Evolutionary conservation across 306 rosid species (phyloP).

Genomic region (Hippophae gyantsensis): DNA sequence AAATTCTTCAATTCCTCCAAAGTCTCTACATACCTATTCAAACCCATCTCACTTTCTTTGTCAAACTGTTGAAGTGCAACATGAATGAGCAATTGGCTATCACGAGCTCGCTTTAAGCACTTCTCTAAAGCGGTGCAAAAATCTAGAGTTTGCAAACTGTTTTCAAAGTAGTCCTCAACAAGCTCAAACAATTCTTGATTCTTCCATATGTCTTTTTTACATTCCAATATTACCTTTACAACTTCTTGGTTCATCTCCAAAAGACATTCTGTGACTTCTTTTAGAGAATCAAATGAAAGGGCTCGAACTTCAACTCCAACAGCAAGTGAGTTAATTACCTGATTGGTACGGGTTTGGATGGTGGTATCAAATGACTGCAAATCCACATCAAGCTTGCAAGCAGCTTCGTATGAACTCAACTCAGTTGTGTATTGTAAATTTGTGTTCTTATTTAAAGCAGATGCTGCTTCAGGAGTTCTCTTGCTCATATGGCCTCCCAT

Average conservation of each 20-base stretch:
- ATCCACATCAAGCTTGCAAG: slow-evolving; percentile 65
- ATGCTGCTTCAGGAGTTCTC: slow-evolving; percentile 33
- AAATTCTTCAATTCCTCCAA: slow-evolving; percentile 62
- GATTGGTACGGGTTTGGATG: slow-evolving; percentile 66
- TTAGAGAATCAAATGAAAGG: slow-evolving; percentile 71
- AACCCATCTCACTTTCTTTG: slow-evolving; percentile 42
- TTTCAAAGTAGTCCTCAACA: slow-evolving; percentile 87
- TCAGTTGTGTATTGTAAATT: slow-evolving; percentile 52
- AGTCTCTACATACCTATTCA: slow-evolving; percentile 35
- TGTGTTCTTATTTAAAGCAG: slow-evolving; percentile 26
- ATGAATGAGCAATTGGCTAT: slow-evolving; percentile 63
- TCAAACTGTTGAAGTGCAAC: slow-evolving; percentile 77
- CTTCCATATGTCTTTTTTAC: slow-evolving; percentile 95
- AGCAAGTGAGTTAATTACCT: slow-evolving; percentile 67
- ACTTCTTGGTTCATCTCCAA: slow-evolving; percentile 94
- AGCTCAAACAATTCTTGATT: slow-evolving; percentile 75
- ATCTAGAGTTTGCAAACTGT: slow-evolving; percentile 76
- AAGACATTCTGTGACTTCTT: slow-evolving; percentile 72
- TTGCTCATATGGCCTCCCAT: slow-evolving; percentile 88
- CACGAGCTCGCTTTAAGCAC: slow-evolving; percentile 68
- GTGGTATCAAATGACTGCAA: slow-evolving; percentile 61
- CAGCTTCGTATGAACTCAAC: slow-evolving; percentile 68
- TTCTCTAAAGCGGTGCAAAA: slow-evolving; percentile 81
- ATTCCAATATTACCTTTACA: slow-evolving; percentile 73
- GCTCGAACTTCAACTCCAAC: slow-evolving; percentile 79